Evolutionary conservation across 2,329 filamentous ascomycete genomes (phyloP).

Genomic region (Didymellaceae sp.): DNA sequence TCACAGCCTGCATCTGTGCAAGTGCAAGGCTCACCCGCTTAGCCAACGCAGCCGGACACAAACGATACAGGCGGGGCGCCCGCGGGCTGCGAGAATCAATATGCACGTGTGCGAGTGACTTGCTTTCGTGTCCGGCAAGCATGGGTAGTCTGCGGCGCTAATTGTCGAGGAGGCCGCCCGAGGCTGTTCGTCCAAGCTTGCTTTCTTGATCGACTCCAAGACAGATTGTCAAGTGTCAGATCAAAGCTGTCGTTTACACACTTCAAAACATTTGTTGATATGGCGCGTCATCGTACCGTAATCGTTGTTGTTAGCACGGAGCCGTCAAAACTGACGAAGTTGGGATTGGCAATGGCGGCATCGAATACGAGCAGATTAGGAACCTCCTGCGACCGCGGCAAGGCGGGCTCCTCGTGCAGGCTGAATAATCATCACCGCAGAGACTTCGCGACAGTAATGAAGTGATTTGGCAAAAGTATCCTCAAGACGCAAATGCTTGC

Average conservation of each 20-base stretch:
- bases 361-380: not conserved
- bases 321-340: not conserved
- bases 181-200: not conserved
- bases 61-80: conserved; percentile 3
- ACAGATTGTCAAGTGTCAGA: not conserved
- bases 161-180: not conserved
- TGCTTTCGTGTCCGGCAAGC: conserved; percentile 5
- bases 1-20: conserved; percentile 8
- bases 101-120: conserved; percentile 18
- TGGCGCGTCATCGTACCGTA: not conserved
- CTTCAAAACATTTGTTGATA: not conserved
- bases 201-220: conserved; percentile 2
- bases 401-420: not conserved
- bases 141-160: conserved; percentile 1
- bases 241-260: not conserved
- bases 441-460: not conserved
- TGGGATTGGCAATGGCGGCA: not conserved
- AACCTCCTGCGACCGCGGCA: not conserved
- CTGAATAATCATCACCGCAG: not conserved
- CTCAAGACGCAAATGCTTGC: conserved; percentile 4
- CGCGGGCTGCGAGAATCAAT: not conserved
- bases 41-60: not conserved
- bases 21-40: conserved; percentile 8
- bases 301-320: conserved; percentile 1
- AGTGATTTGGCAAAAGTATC: not conserved